Evolutionary conservation across 305 asterid species (phyloP).

Genomic region (Fraxinus xanthoxyloides): DNA sequence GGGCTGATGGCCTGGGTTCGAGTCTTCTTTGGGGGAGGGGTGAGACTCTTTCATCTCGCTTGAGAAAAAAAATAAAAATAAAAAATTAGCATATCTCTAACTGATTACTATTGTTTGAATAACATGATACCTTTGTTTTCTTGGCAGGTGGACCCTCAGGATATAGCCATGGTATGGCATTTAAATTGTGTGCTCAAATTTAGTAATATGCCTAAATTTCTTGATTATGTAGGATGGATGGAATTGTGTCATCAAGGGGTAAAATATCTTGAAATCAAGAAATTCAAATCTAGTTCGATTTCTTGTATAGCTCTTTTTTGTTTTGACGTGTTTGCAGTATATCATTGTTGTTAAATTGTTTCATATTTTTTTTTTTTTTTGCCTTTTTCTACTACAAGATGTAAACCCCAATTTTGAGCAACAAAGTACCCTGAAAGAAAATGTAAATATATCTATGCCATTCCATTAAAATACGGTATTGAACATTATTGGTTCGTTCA

Average conservation of each 20-base stretch:
- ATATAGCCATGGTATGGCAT: conserved; percentile 87
- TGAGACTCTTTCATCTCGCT: background rate
- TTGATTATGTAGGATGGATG: background rate
- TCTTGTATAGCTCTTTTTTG: background rate
- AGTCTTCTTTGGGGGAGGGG: background rate
- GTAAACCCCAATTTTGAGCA: background rate
- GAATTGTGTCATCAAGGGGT: background rate
- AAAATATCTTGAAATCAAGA: conserved; percentile 7
- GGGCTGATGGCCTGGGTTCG: background rate
- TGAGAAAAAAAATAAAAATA: background rate
- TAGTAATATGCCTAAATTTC: background rate
- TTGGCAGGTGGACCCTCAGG: conserved; percentile 96
- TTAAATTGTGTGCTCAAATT: background rate
- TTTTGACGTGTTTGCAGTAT: background rate
- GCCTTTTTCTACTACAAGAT: background rate
- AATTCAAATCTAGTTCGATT: conserved; percentile 12
- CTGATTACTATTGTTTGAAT: conserved; percentile 10
- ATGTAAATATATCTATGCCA: background rate
- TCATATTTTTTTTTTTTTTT: background rate
- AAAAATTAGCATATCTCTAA: background rate
- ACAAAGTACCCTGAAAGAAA: background rate
- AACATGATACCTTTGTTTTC: conserved; percentile 17
- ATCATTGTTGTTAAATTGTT: background rate
- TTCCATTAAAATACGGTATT: background rate
- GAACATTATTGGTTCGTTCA: background rate